These are phyloP conservation scores for Fusarium liriodendri DNA, from an alignment of 2,329 filamentous ascomycete species.

Conservation along the genomic window DNA sequence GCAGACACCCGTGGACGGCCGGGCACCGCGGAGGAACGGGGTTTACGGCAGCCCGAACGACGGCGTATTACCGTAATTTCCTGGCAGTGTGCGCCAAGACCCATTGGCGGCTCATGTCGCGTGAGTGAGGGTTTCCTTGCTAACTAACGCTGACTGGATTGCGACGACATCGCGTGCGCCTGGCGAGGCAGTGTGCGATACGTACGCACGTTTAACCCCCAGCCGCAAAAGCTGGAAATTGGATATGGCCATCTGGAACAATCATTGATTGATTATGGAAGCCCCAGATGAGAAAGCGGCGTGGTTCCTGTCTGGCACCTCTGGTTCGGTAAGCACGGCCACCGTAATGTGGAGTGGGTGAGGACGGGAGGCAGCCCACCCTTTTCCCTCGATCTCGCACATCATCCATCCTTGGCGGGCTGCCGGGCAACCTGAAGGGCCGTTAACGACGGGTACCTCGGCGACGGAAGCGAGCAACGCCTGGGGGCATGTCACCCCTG, in stretches of 20 bases:
- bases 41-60: constrained; percentile 39
- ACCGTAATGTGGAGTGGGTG: neutral
- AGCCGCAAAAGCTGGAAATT: constrained; percentile 7
- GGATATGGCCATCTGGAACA: constrained; percentile 12
- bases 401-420: constrained; percentile 33
- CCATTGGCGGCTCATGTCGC: constrained; percentile 34
- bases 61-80: constrained; percentile 45
- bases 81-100: constrained; percentile 37
- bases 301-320: neutral
- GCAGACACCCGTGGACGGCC: constrained; percentile 2
- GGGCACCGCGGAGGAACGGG: constrained; percentile 41
- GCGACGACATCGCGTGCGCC: constrained; percentile 16
- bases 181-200: constrained; percentile 5
- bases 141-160: constrained; percentile 17
- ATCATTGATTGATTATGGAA: constrained; percentile 13
- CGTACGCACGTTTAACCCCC: constrained; percentile 20
- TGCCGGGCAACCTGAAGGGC: constrained; percentile 30
- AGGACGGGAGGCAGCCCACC: constrained; percentile 32
- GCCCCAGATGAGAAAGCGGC: constrained; percentile 1
- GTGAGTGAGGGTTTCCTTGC: constrained; percentile 34
- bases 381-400: constrained; percentile 3
- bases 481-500: constrained; percentile 23
- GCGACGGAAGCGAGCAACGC: constrained; percentile 35
- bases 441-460: constrained; percentile 35
- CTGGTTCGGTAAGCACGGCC: constrained; percentile 8